Base-by-base conservation (phyloP, 2,329 filamentous ascomycete genomes). In the Ceratocystis variospora region DNA sequence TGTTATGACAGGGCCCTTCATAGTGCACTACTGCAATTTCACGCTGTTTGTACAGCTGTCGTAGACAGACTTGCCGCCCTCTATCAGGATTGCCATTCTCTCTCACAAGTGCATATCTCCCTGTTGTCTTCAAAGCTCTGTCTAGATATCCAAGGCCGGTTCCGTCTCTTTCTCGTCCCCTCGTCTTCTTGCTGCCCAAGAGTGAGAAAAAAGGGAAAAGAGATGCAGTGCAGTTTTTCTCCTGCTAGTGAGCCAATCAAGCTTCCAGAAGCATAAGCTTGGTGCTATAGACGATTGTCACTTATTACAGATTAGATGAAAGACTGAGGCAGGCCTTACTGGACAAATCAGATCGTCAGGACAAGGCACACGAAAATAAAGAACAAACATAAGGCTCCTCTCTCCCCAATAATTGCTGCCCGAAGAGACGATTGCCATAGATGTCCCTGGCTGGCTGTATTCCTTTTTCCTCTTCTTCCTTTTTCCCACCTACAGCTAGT, bases 181-280 rank as follows among this genome's bases (percentile, higher is more conserved):
- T 19, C 17, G 22, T 53, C 48, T 25, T 59, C 33, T 59, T 59
- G 53, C 53, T 59, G 53, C 53, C 53, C 53, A 59, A 59, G 53
- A 33, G 17, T 12, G 33, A 12, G 33, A 37, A 25, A 31, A 59
- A 31, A 31, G 4, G 33, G 25, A 15, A 33, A 59, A 59, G 17
- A n/a, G 33, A 17, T 8, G 48, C 48, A 59, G 10, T n/a, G 46
- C n/a, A 33, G 25, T 10, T 33, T 33, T 59, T n/a, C 33, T 59
- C 17, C 2, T 17, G 53, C 31, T 15, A 8, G 25, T 33, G 25
- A 33, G 8, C 53, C 53, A 59, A 33, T 59, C 53, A 59, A 25
- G 10, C 53, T 59, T 59, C 28, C 53, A 59, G 53, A 59, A 59
- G 53, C 17, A 17, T 59, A 17, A 17, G n/a, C 17, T 33, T 5